Evolutionary conservation across 2,329 filamentous ascomycete species (phyloP).

Genomic region (Furcasterigmium sp.): DNA sequence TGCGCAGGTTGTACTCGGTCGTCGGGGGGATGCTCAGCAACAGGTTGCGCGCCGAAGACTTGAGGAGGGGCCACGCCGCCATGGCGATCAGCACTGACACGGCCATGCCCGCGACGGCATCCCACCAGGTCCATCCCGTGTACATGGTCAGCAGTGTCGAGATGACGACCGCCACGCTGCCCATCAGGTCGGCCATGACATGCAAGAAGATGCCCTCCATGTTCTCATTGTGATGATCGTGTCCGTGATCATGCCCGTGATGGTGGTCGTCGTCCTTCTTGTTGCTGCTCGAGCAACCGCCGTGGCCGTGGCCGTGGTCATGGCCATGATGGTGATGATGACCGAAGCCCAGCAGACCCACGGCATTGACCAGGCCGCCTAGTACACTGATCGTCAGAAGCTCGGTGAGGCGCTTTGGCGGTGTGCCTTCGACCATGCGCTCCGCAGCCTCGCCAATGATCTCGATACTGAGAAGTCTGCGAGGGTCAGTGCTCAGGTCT

Average conservation of each 20-base stretch:
- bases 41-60: constrained; percentile 75
- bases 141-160: constrained; percentile 85
- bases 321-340: constrained; percentile 59
- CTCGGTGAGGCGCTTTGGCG: constrained; percentile 80
- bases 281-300: constrained; percentile 12
- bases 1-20: constrained; percentile 81
- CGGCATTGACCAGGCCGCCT: constrained; percentile 83
- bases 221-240: constrained; percentile 75
- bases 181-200: constrained; percentile 88
- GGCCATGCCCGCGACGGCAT: constrained; percentile 87
- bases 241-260: constrained; percentile 33
- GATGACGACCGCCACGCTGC: constrained; percentile 88
- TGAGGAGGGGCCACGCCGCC: constrained; percentile 85
- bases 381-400: constrained; percentile 83
- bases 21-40: constrained; percentile 80
- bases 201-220: constrained; percentile 97
- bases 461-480: constrained; percentile 84
- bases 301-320: constrained; percentile 30
- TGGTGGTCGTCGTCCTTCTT: constrained; percentile 17
- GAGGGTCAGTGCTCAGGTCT: background rate
- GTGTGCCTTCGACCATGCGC: constrained; percentile 73
- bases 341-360: constrained; percentile 83
- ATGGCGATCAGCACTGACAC: constrained; percentile 91
- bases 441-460: constrained; percentile 95
- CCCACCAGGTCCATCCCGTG: constrained; percentile 88